A percentile compares a stretch with the other conserved stretches of the same genome.
Evolutionary conservation across 495 filamentous ascomycete genomes (phyloP).

Genomic region (Xylaria intraflava): DNA sequence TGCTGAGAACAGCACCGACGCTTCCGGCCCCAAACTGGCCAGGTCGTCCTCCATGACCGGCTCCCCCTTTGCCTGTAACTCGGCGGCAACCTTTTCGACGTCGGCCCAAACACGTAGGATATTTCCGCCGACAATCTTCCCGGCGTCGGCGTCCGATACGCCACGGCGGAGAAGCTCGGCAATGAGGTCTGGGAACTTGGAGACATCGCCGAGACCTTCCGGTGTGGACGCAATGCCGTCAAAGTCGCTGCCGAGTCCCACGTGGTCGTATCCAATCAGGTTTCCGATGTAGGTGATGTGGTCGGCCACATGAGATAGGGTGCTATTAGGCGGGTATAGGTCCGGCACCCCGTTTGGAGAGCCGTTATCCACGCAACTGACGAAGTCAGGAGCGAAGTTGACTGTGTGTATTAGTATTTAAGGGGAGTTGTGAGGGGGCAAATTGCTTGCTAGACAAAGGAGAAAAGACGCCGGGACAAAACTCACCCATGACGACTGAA

Average conservation of each 20-base stretch:
- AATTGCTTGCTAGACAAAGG: neutral
- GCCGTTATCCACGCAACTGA: conserved; percentile 55
- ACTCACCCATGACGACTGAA: conserved; percentile 60
- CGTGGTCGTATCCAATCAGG: conserved; percentile 65
- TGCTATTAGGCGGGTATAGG: conserved; percentile 58
- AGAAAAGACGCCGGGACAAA: neutral
- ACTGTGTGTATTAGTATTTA: conserved; percentile 18
- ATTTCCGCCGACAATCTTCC: conserved; percentile 66
- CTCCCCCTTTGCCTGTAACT: conserved; percentile 55
- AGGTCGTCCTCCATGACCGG: conserved; percentile 58
- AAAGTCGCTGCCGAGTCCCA: conserved; percentile 69
- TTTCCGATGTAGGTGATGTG: conserved; percentile 66
- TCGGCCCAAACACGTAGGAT: conserved; percentile 68
- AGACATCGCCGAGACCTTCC: conserved; percentile 67
- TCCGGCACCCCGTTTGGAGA: conserved; percentile 54
- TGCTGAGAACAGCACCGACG: too few relatives aligned
- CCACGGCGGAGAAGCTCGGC: conserved; percentile 63
- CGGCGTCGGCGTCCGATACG: conserved; percentile 59
- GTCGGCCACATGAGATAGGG: conserved; percentile 67
- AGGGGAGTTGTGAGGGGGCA: neutral
- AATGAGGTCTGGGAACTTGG: conserved; percentile 74
- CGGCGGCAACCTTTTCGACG: conserved; percentile 57
- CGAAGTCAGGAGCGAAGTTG: conserved; percentile 73
- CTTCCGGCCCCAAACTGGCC: neutral
- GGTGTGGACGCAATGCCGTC: conserved; percentile 58